Percentiles rank a stretch among this genome's conserved stretches.
Evolutionary conservation across 2,329 filamentous ascomycete genomes (phyloP).

Genomic region (Hymenoscyphus linearis): DNA sequence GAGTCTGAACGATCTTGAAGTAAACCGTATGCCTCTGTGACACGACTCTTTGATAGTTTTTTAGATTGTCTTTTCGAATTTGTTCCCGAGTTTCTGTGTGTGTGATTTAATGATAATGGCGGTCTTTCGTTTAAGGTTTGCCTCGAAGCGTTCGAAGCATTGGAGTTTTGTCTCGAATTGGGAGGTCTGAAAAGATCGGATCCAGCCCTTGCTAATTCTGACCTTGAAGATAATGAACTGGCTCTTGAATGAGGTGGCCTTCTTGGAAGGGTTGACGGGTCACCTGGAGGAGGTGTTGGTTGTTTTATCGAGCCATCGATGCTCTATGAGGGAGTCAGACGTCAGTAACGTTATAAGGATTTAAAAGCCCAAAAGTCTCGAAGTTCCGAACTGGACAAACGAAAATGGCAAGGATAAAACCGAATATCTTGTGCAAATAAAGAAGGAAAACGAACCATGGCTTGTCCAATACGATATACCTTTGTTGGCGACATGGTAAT

Average conservation of each 20-base stretch:
- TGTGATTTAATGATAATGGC: neutral
- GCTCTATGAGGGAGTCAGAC: neutral
- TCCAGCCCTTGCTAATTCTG: neutral
- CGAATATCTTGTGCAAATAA: neutral
- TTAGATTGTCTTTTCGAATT: neutral
- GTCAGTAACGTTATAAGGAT: neutral
- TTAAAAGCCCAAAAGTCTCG: no score
- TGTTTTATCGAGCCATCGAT: neutral
- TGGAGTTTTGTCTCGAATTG: constrained; percentile 4
- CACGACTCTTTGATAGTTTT: neutral
- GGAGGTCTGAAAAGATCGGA: neutral
- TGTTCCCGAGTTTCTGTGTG: neutral
- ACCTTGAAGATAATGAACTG: neutral
- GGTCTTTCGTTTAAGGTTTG: neutral
- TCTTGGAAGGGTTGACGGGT: neutral
- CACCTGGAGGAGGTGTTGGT: neutral
- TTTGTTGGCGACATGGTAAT: constrained; percentile 1
- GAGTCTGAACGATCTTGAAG: neutral
- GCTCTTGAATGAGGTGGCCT: constrained; percentile 1
- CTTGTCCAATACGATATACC: constrained; percentile 6
- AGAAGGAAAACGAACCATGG: constrained; percentile 4
- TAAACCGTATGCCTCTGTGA: constrained; percentile 4
- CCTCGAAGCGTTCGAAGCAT: neutral
- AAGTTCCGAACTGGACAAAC: no score
- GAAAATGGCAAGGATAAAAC: neutral